Base-by-base conservation (phyloP, 163 green algal genomes). In the Scenedesmus sp. region DNA sequence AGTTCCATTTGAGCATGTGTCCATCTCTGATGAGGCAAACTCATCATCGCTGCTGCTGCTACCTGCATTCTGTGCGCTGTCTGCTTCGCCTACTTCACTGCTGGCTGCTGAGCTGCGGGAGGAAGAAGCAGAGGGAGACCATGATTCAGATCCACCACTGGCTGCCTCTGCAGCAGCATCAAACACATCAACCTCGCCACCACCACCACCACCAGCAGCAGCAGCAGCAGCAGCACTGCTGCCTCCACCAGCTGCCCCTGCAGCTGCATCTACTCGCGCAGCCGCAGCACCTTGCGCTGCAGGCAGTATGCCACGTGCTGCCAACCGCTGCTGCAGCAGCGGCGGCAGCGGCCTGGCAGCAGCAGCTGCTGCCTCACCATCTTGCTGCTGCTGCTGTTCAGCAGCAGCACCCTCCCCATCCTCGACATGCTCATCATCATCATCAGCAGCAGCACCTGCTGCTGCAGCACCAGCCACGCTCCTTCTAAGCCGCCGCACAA, bases 151-250 rank as follows among this genome's bases (percentile, higher is more conserved):
- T 0, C 57, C 56, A 5, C 87, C 87, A 79, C 76, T 87, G 16
- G 87, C 87, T 77, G 46, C 73, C 15, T 20, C 84, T 62, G 34
- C 84, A 34, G 84, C 84, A 18, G 87, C 87, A 77, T n/a, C 70
- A 54, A 91, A 83, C 52, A 56, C 70, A 56, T 73, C 86, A 55
- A 4, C 64, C 74, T 83, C 74, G 34, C 34, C 34, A 82, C 64
- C 85, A 15, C 26, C 67, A 82, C n/a, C 86, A n/a, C 6, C 81
- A 13, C 18, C 2, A 66, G 56, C 87, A 84, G 73, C 54, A 86
- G 87, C 74, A 86, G 56, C 76, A 66, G 76, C 26, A 81, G 34
- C n/a, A 26, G 13, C 77, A 9, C 77, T n/a, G 77, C 77, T 57
- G 77, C 46, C 77, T 52, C 23, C 70, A 18, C 70, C 70, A 52